Evolutionary conservation across 805 yeast genomes (phyloP).

Genomic region (Kodamaea lidongshanica): DNA sequence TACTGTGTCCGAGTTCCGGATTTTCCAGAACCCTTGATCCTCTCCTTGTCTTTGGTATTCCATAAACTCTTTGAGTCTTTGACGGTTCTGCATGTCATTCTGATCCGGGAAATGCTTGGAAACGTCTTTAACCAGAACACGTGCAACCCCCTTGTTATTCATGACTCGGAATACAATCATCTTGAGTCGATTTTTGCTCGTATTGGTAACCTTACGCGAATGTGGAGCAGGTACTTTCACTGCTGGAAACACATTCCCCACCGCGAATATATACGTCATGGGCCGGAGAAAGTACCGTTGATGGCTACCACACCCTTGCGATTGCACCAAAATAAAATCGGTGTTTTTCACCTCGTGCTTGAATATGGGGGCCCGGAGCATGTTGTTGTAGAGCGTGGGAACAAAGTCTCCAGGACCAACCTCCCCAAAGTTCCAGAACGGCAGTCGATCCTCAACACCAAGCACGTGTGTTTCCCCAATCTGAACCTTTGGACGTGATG

Average conservation of each 20-base stretch:
- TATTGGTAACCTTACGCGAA: slow-evolving; percentile 90
- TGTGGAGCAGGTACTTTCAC: slow-evolving; percentile 97
- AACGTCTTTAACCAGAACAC: slow-evolving; percentile 81
- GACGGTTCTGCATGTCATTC: slow-evolving; percentile 95
- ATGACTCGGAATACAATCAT: slow-evolving; percentile 90
- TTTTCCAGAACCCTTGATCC: slow-evolving; percentile 93
- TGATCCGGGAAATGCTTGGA: slow-evolving; percentile 94
- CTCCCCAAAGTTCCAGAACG: slow-evolving; percentile 97
- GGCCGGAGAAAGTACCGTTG: slow-evolving; percentile 63
- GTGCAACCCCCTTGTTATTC: slow-evolving; percentile 63
- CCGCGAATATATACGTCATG: slow-evolving; percentile 70
- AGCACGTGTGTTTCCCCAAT: slow-evolving; percentile 93
- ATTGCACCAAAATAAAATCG: slow-evolving; percentile 75
- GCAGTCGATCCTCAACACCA: slow-evolving; percentile 94
- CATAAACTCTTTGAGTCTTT: slow-evolving; percentile 94
- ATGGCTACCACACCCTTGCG: slow-evolving; percentile 73
- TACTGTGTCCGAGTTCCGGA: slow-evolving; percentile 52
- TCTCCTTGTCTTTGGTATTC: slow-evolving; percentile 91
- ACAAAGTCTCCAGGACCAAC: slow-evolving; percentile 92
- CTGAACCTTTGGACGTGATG: slow-evolving; percentile 76
- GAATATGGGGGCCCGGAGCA: slow-evolving; percentile 89
- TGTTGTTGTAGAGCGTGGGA: slow-evolving; percentile 87
- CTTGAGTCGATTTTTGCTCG: slow-evolving; percentile 81
- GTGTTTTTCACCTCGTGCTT: slow-evolving; percentile 73
- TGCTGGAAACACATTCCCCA: slow-evolving; percentile 90